Base-by-base conservation (phyloP, 2,329 filamentous ascomycete species). In the Neopestalotiopsis sp. region DNA sequence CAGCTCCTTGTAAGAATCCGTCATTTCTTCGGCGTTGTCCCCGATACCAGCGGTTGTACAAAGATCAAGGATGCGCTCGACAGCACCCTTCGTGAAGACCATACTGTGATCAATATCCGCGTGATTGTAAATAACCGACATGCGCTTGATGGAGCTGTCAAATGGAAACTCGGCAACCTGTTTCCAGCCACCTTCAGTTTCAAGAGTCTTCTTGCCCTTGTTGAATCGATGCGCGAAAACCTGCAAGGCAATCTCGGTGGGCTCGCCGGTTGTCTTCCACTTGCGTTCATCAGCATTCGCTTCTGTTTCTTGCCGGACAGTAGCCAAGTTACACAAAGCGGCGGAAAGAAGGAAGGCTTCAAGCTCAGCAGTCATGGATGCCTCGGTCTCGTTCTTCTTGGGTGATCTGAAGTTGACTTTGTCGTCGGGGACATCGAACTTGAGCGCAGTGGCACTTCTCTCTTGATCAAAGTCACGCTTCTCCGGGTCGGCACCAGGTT, bases 61-160 rank as follows among this genome's bases (percentile, higher is more conserved):
- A 2, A 90, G 81, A 68, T 90, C 88, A 13, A 91, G 76, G 10
- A 91, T 76, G 59, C 88, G 84, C 77, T 91, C 89, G 20, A 89
- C 87, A 2, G 89, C 89, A 10, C 89, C 89, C 76, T 91, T 91
- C 71, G 87, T 88, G 72, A 89, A 90, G 5, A 90, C 83, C 70
- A 88, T 76, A 72, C 86, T 88, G 73, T 77, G 79, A 45, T 84
- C 81, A 7, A 77, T 77, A 5, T 76, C 72, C 1, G 86, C 86
- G 5, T 80, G 80, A 62, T 88, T 84, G 79, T 92, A 94, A 61
- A 94, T 86, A 68, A 94, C 91, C 9, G 91, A 92, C 92, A 94
- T 94, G 74, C 91, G 90, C 85, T 94, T 94, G 77, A 94, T 89
- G 74, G 87, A 87, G 68, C 90, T 93, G 78, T 94, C 92, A 75